Evolutionary conservation across 306 rosid species (phyloP).

Genomic region (Cucurbita ficifolia): DNA sequence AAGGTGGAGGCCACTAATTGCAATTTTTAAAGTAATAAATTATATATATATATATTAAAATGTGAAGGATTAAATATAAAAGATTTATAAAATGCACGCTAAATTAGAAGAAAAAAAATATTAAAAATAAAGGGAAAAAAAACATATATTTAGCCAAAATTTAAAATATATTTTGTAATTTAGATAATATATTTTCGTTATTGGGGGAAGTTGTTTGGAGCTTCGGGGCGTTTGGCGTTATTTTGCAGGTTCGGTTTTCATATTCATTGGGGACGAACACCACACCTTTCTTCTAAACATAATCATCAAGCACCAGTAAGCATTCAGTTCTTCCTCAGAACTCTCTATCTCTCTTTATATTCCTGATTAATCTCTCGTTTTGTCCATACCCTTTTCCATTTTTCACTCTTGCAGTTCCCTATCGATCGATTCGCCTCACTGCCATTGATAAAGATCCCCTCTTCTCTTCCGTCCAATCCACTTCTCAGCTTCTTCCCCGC

Average conservation of each 20-base stretch:
- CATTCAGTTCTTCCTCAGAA: neutral
- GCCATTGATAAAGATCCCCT: neutral
- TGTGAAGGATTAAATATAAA: too few relatives aligned
- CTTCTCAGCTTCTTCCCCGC: neutral
- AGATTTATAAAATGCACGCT: too few relatives aligned
- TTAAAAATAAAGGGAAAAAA: too few relatives aligned
- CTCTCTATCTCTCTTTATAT: neutral
- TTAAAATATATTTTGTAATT: neutral
- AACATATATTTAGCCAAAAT: neutral
- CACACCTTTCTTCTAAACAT: neutral
- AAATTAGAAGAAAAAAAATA: too few relatives aligned
- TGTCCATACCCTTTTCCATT: neutral
- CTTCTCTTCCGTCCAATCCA: neutral
- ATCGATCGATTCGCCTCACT: neutral
- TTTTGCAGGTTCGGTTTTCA: neutral
- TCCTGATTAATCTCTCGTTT: neutral
- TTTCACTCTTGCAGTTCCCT: neutral
- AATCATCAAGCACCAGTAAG: neutral
- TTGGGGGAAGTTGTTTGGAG: neutral
- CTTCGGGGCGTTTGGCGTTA: neutral
- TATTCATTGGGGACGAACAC: neutral
- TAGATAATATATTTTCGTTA: neutral
- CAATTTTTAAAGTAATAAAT: too few relatives aligned
- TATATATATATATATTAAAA: too few relatives aligned
- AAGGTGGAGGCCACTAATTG: too few relatives aligned